These are phyloP conservation scores for Coemansia sp. DNA, from an alignment of 192 early-diverging fungal genomes.

Conservation along the genomic window DNA sequence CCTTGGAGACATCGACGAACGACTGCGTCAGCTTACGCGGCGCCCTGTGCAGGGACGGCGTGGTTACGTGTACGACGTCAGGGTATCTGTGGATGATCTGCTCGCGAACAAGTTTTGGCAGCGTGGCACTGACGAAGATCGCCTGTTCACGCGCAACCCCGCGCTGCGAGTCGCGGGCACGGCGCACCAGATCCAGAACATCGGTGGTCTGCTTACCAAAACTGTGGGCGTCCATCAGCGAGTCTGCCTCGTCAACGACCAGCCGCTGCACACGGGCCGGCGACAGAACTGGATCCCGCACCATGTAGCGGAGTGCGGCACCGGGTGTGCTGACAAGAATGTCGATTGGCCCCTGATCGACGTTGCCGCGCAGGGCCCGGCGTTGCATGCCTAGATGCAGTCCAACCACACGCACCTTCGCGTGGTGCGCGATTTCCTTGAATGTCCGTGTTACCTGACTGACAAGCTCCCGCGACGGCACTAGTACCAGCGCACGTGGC, in stretches of 20 bases:
- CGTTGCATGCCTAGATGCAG: constrained; percentile 57
- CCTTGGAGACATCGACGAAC: constrained; percentile 70
- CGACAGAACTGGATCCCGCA: constrained; percentile 58
- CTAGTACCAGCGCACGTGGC: constrained; percentile 82
- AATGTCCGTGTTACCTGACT: constrained; percentile 72
- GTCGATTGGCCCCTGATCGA: constrained; percentile 73
- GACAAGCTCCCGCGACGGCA: constrained; percentile 89
- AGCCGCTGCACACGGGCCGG: constrained; percentile 65
- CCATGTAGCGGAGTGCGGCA: constrained; percentile 62
- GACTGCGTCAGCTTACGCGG: constrained; percentile 74
- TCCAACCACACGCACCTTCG: constrained; percentile 69
- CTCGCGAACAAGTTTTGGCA: constrained; percentile 69
- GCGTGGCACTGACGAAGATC: constrained; percentile 69
- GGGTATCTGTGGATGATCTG: constrained; percentile 60
- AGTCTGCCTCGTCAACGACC: constrained; percentile 94
- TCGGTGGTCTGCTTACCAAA: constrained; percentile 67
- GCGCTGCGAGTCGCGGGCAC: constrained; percentile 42
- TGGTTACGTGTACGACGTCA: constrained; percentile 69
- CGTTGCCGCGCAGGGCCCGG: constrained; percentile 46
- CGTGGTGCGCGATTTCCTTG: constrained; percentile 70
- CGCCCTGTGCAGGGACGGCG: constrained; percentile 77
- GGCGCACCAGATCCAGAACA: constrained; percentile 57
- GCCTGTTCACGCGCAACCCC: constrained; percentile 46
- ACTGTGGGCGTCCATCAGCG: constrained; percentile 78
- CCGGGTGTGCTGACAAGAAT: constrained; percentile 81